Percentiles rank a stretch among this genome's conserved stretches.
Conservation (phyloP, 805 yeast genomes). For the Candida maris region DNA sequence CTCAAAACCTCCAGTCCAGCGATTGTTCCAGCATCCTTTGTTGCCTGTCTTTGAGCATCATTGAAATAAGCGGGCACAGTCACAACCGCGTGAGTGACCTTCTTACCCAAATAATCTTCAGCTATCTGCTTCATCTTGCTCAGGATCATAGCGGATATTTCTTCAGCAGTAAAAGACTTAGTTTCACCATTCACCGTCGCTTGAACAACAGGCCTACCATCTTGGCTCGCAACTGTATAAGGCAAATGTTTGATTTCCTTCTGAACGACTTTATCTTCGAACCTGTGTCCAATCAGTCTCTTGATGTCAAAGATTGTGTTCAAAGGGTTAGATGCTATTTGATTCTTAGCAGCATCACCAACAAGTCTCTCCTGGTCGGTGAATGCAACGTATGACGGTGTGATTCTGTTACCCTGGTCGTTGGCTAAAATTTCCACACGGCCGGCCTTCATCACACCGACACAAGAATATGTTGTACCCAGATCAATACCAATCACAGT, state of each 20-base stretch:
- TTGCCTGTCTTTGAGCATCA: conserved; percentile 93
- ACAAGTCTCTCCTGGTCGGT: conserved; percentile 92
- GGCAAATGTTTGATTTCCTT: conserved; percentile 87
- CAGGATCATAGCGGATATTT: conserved; percentile 89
- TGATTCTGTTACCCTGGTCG: conserved; percentile 98
- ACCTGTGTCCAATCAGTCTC: conserved; percentile 87
- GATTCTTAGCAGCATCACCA: conserved; percentile 98
- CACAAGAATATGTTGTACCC: conserved; percentile 98
- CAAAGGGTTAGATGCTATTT: conserved; percentile 93
- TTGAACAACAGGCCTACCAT: conserved; percentile 82
- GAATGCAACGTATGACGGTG: conserved; percentile 96
- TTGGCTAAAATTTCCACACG: conserved; percentile 93
- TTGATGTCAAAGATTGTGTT: conserved; percentile 96
- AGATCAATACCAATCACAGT: conserved; percentile 86
- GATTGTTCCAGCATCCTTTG: conserved; percentile 89
- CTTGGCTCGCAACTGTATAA: conserved; percentile 70
- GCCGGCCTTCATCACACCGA: conserved; percentile 57
- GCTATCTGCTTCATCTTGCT: conserved; percentile 90
- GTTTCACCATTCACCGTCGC: conserved; percentile 87
- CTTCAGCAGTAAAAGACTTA: conserved; percentile 89
- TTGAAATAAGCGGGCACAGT: conserved; percentile 93
- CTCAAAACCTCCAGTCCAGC: conserved; percentile 86
- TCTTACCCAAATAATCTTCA: conserved; percentile 81
- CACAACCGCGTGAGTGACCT: conserved; percentile 85
- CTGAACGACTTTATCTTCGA: conserved; percentile 72